phyloP scores from a whole-genome alignment of 306 rosid species.

The Datisca glomerata region DNA sequence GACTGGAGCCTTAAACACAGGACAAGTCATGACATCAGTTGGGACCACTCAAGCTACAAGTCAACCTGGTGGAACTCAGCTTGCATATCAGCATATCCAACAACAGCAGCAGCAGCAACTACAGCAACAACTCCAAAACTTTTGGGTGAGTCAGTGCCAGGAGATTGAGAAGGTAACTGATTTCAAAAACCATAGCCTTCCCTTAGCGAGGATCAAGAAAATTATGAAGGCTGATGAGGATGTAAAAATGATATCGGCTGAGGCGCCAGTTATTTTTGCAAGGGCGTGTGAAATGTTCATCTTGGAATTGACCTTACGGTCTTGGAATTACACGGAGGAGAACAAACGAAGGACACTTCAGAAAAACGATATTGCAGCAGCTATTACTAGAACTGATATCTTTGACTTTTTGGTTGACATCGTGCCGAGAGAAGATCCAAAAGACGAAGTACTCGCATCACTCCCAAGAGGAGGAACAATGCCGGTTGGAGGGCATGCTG shows the following conservation, averaged over 20 bases:
- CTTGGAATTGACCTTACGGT: conserved; percentile 45
- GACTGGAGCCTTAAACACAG: conserved; percentile 12
- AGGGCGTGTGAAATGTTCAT: conserved; percentile 21
- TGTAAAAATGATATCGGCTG: conserved; percentile 53
- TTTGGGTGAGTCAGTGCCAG: conserved; percentile 45
- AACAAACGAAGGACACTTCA: conserved; percentile 55
- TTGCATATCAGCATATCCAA: conserved; percentile 33
- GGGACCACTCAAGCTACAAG: conserved; percentile 24
- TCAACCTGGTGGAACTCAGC: conserved; percentile 32
- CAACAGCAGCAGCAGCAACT: conserved; percentile 34
- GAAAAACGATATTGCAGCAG: conserved; percentile 56
- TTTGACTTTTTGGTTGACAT: conserved; percentile 54
- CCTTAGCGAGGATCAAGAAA: conserved; percentile 58
- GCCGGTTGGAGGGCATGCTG: conserved; percentile 18
- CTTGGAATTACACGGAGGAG: conserved; percentile 63
- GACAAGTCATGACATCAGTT: conserved; percentile 19
- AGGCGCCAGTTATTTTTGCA: conserved; percentile 51
- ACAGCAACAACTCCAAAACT: conserved; percentile 41
- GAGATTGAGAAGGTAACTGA: conserved; percentile 42
- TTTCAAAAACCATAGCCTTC: conserved; percentile 63
- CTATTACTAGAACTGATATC: conserved; percentile 48
- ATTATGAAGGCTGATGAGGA: conserved; percentile 17
- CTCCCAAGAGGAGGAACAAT: conserved; percentile 43
- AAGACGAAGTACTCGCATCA: conserved; percentile 50
- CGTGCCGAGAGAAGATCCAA: conserved; percentile 53